Evolutionary conservation across 257 asterid genomes (phyloP).

Genomic region (Leptodermis oblonga): DNA sequence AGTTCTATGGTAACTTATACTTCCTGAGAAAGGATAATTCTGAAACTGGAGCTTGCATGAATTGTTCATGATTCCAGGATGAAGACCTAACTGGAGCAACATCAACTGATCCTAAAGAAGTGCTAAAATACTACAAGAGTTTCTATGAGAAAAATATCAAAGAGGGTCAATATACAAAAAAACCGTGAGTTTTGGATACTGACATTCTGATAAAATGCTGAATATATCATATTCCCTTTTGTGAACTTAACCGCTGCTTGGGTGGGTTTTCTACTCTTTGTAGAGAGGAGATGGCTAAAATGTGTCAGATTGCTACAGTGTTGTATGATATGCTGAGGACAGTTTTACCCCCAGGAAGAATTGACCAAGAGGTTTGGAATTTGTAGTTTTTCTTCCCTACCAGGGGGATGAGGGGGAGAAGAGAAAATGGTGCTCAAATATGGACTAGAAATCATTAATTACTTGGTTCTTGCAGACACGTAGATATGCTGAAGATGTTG

Average conservation of each 20-base stretch:
- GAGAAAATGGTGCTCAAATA: constrained; percentile 1
- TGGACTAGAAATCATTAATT: constrained; percentile 6
- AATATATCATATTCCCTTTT: neutral
- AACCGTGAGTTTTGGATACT: constrained; percentile 58
- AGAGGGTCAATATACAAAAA: constrained; percentile 82
- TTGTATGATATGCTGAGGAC: constrained; percentile 74
- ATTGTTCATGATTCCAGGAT: constrained; percentile 57
- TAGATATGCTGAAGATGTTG: constrained; percentile 74
- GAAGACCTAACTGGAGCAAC: constrained; percentile 47
- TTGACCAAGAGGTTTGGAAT: constrained; percentile 64
- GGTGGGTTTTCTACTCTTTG: constrained; percentile 9
- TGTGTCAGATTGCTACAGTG: constrained; percentile 84
- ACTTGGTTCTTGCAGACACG: constrained; percentile 43
- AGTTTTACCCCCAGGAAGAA: constrained; percentile 51
- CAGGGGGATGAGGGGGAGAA: neutral
- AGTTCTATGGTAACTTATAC: neutral
- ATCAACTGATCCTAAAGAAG: constrained; percentile 58
- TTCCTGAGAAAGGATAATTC: neutral
- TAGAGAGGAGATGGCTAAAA: constrained; percentile 96
- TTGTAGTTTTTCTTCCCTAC: constrained; percentile 3
- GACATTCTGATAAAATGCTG: neutral
- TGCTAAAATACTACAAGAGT: constrained; percentile 60
- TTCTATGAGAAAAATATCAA: constrained; percentile 65
- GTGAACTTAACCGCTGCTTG: neutral
- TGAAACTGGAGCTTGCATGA: constrained; percentile 13